Evolutionary conservation across 495 filamentous ascomycete genomes (phyloP), one percentile per base, ranked within the genome.

Genomic region (Aspergillus carlsbadensis): DNA sequence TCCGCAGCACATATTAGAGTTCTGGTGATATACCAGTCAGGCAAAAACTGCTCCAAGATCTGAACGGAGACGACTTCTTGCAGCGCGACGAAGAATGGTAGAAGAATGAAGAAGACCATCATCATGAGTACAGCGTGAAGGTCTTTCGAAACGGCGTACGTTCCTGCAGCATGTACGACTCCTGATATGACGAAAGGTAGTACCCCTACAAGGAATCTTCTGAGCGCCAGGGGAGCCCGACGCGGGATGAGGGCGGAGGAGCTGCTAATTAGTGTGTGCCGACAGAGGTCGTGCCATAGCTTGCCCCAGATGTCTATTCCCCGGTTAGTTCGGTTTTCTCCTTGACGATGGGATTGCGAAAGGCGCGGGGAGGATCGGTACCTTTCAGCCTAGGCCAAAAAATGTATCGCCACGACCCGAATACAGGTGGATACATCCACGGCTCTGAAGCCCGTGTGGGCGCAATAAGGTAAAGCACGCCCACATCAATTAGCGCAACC

Each of bases 1-100:
- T 39, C 83, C 79, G 13, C 79, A 78, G 45, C 63, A 72, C 34
- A 90, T 71, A 64, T 91, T 84, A 10, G 81, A 82, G 10, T 86
- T 86, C 18, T 45, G 0, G 48, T 34, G 15, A 53, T 5, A 11
- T 5, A 21, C 8, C 43, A 34, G 0, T 5, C 26, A 18, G 62
- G 55, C 5, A 64, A 10, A 11, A 53, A 5, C 5, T 31, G 39
- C 10, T 33, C 29, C 3, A 61, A 10, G 5, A 42, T 3, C 17
- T 24, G 39, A 4, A 34, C 47, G 1, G 37, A 44, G 11, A 53
- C 15, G 0, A 46, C 26, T 43, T 64, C 58, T 44, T 64, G 58
- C 34, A 47, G 11, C 34, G 36, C 52, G 39, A 64, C 56, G 20
- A 35, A 64, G 15, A 61, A 5, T 3, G 62, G 58, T 34, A 64